Evolutionary conservation across 129 eudicot species (phyloP).

Genomic region (Deinandra increscens): DNA sequence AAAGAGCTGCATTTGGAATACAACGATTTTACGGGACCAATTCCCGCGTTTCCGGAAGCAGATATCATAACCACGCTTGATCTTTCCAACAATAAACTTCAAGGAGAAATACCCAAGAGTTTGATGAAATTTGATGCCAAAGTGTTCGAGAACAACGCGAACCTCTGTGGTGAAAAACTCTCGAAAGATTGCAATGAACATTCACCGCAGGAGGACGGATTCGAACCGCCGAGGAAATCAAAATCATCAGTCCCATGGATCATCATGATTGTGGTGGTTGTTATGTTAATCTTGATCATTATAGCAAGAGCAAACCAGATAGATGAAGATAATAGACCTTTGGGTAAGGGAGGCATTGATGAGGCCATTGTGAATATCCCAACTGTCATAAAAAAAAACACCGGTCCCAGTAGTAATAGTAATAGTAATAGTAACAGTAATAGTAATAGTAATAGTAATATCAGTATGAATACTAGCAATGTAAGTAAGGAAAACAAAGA

Average conservation of each 20-base stretch:
- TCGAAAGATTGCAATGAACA: slow-evolving; percentile 37
- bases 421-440: neutral
- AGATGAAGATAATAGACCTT: slow-evolving; percentile 27
- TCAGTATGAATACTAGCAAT: neutral
- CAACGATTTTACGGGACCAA: slow-evolving; percentile 54
- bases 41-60: slow-evolving; percentile 43
- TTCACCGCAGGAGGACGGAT: neutral
- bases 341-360: slow-evolving; percentile 44
- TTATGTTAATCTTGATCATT: slow-evolving; percentile 40
- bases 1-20: slow-evolving; percentile 43
- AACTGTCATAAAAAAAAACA: slow-evolving; percentile 15
- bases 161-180: slow-evolving; percentile 46
- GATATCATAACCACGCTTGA: slow-evolving; percentile 36
- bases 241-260: slow-evolving; percentile 39
- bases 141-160: slow-evolving; percentile 45
- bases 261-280: slow-evolving; percentile 43
- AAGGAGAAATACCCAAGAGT: slow-evolving; percentile 57
- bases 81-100: slow-evolving; percentile 51
- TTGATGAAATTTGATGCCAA: slow-evolving; percentile 42
- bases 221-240: neutral
- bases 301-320: slow-evolving; percentile 37
- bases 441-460: neutral
- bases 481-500: slow-evolving; percentile 1
- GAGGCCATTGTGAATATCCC: slow-evolving; percentile 45
- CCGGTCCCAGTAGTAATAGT: neutral